A percentile compares a stretch with the other conserved stretches of the same genome.
phyloP scores from a whole-genome alignment of 495 filamentous ascomycete genomes.

The Podospora appendiculata region DNA sequence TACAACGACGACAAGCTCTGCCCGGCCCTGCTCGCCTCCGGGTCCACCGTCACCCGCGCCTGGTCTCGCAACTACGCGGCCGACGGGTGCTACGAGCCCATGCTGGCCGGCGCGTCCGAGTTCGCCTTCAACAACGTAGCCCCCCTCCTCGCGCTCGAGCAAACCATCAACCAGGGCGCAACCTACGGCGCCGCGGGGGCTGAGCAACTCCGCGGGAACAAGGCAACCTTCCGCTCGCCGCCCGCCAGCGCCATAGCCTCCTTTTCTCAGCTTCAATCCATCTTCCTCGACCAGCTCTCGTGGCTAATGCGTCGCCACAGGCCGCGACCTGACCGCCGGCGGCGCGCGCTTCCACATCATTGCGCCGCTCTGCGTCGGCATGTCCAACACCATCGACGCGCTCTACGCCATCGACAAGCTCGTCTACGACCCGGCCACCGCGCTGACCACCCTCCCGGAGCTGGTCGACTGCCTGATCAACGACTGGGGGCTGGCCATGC shows the following conservation, averaged over 20 bases:
- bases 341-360: background rate
- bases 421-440: background rate
- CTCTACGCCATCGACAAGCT: background rate
- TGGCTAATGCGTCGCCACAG: background rate
- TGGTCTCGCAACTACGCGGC: constrained; percentile 4
- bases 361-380: background rate
- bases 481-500: constrained; percentile 14
- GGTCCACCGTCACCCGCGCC: background rate
- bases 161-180: background rate
- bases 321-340: background rate
- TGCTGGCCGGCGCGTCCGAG: constrained; percentile 3
- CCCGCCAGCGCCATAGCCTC: background rate
- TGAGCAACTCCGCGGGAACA: background rate
- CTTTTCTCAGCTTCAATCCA: background rate
- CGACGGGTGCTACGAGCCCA: constrained; percentile 7
- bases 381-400: background rate
- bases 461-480: constrained; percentile 9
- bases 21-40: background rate
- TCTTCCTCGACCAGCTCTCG: background rate
- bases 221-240: background rate
- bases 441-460: background rate
- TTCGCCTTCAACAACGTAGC: constrained; percentile 7
- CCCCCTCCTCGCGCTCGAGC: background rate
- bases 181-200: background rate
- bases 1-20: constrained; percentile 8